A percentile compares a stretch with the other conserved stretches of the same genome.
Conservation (phyloP, 768 basidiomycete genomes). For the Xerocomellus amylosporus region DNA sequence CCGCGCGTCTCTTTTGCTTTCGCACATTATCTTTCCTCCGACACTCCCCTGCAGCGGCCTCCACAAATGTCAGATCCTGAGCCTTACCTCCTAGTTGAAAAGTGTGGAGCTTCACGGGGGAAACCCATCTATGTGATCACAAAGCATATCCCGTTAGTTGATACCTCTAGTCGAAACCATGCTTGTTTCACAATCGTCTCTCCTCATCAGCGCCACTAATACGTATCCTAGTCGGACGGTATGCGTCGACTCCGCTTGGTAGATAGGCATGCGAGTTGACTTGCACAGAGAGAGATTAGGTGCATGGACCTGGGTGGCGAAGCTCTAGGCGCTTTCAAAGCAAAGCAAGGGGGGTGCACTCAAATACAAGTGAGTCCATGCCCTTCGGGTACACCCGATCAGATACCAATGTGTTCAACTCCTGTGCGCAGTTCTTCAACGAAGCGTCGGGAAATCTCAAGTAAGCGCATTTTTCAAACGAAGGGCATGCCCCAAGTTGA, state of each 20-base stretch:
- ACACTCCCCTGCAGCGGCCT: conserved; percentile 9
- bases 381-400: background rate
- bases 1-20: conserved; percentile 25
- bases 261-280: conserved; percentile 9
- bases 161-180: conserved; percentile 4
- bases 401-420: conserved; percentile 3
- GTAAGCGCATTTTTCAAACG: conserved; percentile 26
- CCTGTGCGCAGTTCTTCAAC: conserved; percentile 36
- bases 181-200: conserved; percentile 18
- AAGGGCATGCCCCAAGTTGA: conserved; percentile 8
- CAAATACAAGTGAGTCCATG: conserved; percentile 38
- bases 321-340: conserved; percentile 40
- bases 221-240: conserved; percentile 35
- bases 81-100: conserved; percentile 41
- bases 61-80: conserved; percentile 27
- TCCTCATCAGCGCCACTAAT: conserved; percentile 29
- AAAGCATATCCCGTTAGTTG: conserved; percentile 41
- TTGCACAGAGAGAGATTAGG: conserved; percentile 39
- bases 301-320: conserved; percentile 44
- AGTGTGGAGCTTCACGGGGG: conserved; percentile 41
- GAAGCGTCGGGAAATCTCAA: conserved; percentile 36
- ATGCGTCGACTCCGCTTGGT: conserved; percentile 10
- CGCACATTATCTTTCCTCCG: conserved; percentile 21
- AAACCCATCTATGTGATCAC: conserved; percentile 44
- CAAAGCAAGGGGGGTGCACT: conserved; percentile 39